Base-by-base conservation (phyloP, 2,329 filamentous ascomycete species). In the Neopestalotiopsis clavispora region DNA sequence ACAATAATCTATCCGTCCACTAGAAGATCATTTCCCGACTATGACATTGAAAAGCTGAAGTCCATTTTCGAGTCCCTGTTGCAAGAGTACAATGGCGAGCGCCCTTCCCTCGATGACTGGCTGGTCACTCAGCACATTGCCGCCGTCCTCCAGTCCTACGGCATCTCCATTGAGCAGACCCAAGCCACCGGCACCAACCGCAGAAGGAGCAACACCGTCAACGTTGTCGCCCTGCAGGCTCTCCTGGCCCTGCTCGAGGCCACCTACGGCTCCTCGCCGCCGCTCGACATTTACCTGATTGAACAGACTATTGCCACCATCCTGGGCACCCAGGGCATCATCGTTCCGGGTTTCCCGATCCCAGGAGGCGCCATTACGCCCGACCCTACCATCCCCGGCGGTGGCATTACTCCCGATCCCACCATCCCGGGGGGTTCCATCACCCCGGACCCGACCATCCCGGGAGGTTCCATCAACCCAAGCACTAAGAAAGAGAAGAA, bases 321-420 rank as follows among this genome's bases (percentile, higher is more conserved):
- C 49, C 72, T 77, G 38, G 69, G 56, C 3, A 60, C 59, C 4
- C 65, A 67, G 38, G 65, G 65, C 34, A 67, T 69, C 52, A 23
- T 65, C 12, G 52, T 58, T 2, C 45, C 64, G 1, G 65, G 30
- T 67, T 74, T 61, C 30, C 52, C 65, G 32, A 65, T 77, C 67
- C 76, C 78, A 9, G 78, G 78, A 40, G 78, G 77, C 1, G 74
- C 77, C 60, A 70, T 81, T 49, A 71, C 73, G 13, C 79, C 80
- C 4, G 73, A 75, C 7, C 73, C 72, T 3, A 73, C 74, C 4
- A 57, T 74, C 5, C 75, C 75, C 17, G 76, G 76, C 3, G 74
- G 74, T 3, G 68, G 71, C 28, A 67, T 80, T 28, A 71, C 63
- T 13, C 78, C 79, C 30, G 78, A 79, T 66, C 72, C 72, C 17